Evolutionary conservation across 139 green algal genomes (phyloP).

Genomic region (Pedinophyceae sp.): DNA sequence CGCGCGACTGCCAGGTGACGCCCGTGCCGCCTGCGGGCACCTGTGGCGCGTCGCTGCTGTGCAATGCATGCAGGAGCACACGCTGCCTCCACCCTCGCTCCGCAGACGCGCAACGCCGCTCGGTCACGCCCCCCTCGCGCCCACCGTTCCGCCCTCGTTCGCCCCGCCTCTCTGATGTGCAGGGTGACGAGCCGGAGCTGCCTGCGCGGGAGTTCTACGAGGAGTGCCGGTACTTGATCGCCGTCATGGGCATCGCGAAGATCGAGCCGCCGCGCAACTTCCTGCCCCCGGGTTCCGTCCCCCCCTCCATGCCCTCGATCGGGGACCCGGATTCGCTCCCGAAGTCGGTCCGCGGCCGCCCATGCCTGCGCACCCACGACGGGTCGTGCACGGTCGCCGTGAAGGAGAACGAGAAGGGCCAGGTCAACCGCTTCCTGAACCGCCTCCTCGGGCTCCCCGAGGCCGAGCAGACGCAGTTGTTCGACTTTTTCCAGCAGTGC

Average conservation of each 20-base stretch:
- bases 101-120: background rate
- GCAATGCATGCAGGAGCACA: constrained; percentile 6
- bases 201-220: too few species aligned
- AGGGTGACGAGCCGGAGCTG: too few species aligned
- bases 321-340: background rate
- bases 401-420: constrained; percentile 8
- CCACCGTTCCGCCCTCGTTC: too few species aligned
- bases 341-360: background rate
- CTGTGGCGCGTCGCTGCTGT: constrained; percentile 1
- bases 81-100: background rate
- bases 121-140: constrained; percentile 3
- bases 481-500: constrained; percentile 36
- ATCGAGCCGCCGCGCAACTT: background rate
- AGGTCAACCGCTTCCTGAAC: constrained; percentile 22
- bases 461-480: constrained; percentile 25
- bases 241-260: background rate
- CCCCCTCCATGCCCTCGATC: background rate
- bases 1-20: constrained; percentile 1
- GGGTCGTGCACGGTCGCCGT: background rate
- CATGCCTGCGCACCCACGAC: background rate
- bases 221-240: background rate
- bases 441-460: constrained; percentile 35
- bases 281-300: background rate
- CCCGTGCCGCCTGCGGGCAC: background rate
- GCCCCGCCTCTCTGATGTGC: too few species aligned